phyloP scores from a whole-genome alignment of 805 yeast species.

The Saturnispora bothae region DNA sequence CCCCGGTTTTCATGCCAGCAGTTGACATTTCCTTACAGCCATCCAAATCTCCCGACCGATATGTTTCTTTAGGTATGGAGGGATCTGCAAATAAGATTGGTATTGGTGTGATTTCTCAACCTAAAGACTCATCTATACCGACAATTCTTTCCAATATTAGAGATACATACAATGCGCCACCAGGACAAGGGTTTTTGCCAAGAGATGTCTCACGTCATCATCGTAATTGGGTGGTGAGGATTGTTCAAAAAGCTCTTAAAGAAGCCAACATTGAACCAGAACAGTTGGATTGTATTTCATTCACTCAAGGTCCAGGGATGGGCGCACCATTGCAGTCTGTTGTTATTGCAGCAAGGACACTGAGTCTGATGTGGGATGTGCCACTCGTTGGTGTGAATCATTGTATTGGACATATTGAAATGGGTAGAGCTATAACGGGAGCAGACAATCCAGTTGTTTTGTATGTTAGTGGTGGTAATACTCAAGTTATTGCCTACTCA shows the following conservation, averaged over 20 bases:
- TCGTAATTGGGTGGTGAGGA: constrained; percentile 82
- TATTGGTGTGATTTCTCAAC: constrained; percentile 81
- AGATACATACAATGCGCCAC: constrained; percentile 92
- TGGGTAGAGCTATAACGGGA: constrained; percentile 98
- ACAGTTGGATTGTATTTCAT: constrained; percentile 73
- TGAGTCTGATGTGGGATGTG: constrained; percentile 65
- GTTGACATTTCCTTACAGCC: constrained; percentile 3
- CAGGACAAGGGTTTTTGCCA: constrained; percentile 97
- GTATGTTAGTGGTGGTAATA: constrained; percentile 97
- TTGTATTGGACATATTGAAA: constrained; percentile 96
- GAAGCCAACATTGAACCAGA: constrained; percentile 42
- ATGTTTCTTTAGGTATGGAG: constrained; percentile 81
- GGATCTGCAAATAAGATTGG: constrained; percentile 97
- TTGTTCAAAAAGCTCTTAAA: constrained; percentile 53
- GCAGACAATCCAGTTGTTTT: constrained; percentile 95
- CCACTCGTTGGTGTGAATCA: constrained; percentile 95
- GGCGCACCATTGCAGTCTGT: constrained; percentile 96
- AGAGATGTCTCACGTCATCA: constrained; percentile 96
- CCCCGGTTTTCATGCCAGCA: constrained; percentile 3
- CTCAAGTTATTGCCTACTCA: constrained; percentile 95
- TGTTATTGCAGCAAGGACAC: constrained; percentile 83
- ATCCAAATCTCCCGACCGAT: constrained; percentile 24
- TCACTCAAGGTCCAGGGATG: constrained; percentile 99
- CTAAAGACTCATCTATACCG: constrained; percentile 31
- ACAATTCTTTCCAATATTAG: constrained; percentile 79